Evolutionary conservation across 1,284 basidiomycete genomes (phyloP), one percentile per base, ranked within the genome.

Genomic region (Sanghuangporus sanghuang): DNA sequence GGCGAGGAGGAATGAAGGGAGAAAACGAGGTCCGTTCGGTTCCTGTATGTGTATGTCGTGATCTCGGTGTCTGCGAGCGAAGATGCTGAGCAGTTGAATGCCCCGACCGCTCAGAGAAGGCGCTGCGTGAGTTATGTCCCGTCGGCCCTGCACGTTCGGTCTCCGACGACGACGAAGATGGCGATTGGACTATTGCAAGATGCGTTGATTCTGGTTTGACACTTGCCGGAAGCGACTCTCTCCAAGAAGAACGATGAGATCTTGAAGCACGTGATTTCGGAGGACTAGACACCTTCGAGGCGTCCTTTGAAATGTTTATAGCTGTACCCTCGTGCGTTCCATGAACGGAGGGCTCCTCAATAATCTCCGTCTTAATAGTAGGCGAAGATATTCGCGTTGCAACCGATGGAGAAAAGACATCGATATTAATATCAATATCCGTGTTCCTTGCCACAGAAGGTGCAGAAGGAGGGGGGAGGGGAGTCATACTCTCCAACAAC

Each of bases 361-460:
- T 27, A 11, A 38, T 44, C 9, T 32, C 62, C 9, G 62, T 14
- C 39, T 44, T 63, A n/a, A 63, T 32, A 27, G 62, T 63, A 38
- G 62, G 57, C 38, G 56, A 53, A 40, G 62, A 63, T 14, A 53
- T 11, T 42, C 57, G 48, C 35, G 62, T 58, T 16, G 49, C 6
- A 2, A 21, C 1, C 6, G 62, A 63, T 1, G 62, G 62, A 11
- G 62, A n/a, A 12, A 48, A 21, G 36, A 63, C 42, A 53, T 53
- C 46, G 18, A 63, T 55, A 35, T 59, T 42, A 38, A 63, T 63
- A 38, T 62, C 42, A 32, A 32, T 4, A 16, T 46, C 44, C 44
- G 44, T n/a, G 14, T 46, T 46, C 44, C 21, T 46, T 21, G 56
- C 39, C n/a, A 35, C 4, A 14, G n/a, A 32, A 6, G 46, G 38